Evolutionary conservation across 228 moss, liverwort and hornwort genomes (phyloP).

Genomic region (Sphagnum fallax): DNA sequence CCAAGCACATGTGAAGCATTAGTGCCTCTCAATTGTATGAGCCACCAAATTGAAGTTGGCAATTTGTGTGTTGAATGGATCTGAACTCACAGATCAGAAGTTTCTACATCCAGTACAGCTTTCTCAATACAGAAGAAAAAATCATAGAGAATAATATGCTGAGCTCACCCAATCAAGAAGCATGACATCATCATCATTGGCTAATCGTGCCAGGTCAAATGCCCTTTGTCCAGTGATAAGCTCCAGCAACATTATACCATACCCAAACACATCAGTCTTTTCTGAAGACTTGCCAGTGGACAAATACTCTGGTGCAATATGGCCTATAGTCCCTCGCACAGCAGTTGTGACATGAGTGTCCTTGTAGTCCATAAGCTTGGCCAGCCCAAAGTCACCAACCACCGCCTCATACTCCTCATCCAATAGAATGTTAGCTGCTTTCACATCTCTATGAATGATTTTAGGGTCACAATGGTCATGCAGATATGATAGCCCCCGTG

Average conservation of each 20-base stretch:
- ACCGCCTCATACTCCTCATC: constrained; percentile 97
- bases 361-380: constrained; percentile 93
- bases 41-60: not conserved
- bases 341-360: constrained; percentile 98
- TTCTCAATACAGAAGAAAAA: too few species aligned
- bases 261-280: constrained; percentile 97
- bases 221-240: constrained; percentile 97
- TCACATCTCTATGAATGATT: constrained; percentile 98
- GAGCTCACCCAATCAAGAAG: constrained; percentile 92
- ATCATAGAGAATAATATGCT: too few species aligned
- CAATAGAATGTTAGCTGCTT: constrained; percentile 92
- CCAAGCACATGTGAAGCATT: not conserved
- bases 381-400: constrained; percentile 95
- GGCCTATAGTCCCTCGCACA: constrained; percentile 93
- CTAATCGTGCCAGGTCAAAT: constrained; percentile 88
- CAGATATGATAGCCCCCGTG: constrained; percentile 86
- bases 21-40: not conserved
- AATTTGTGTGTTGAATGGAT: not conserved
- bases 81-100: not conserved
- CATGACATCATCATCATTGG: constrained; percentile 95
- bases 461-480: constrained; percentile 99
- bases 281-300: constrained; percentile 98
- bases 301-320: constrained; percentile 96
- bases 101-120: not conserved
- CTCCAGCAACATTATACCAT: constrained; percentile 96